phyloP scores from a whole-genome alignment of 768 basidiomycete species.

The Xerocomellus amylosporus region DNA sequence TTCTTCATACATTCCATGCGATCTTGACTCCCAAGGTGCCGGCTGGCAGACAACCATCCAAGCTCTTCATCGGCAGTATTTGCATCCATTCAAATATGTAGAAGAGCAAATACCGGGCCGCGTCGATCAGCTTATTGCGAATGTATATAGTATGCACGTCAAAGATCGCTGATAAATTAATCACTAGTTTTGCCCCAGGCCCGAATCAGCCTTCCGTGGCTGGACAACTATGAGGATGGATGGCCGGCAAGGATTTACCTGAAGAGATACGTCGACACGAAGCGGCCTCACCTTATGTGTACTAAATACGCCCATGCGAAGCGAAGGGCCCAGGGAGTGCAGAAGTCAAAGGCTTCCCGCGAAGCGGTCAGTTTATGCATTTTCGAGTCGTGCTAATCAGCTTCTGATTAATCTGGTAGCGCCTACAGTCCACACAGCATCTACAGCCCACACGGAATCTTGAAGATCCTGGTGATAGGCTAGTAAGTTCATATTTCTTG shows the following conservation, averaged over 20 bases:
- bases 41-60: constrained; percentile 5
- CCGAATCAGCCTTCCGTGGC: constrained; percentile 12
- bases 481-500: constrained; percentile 7
- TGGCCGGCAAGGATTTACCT: constrained; percentile 23
- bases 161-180: not conserved
- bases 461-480: not conserved
- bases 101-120: constrained; percentile 11
- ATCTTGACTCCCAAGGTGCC: not conserved
- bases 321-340: too few species aligned
- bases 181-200: constrained; percentile 3
- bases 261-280: constrained; percentile 15
- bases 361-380: not conserved
- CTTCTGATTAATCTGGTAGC: not conserved
- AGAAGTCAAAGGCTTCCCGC: not conserved
- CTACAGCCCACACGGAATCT: not conserved
- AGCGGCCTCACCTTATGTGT: constrained; percentile 2
- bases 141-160: constrained; percentile 1
- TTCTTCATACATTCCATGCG: not conserved
- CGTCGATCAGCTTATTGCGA: constrained; percentile 8
- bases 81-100: constrained; percentile 17
- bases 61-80: not conserved
- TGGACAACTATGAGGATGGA: constrained; percentile 14
- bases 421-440: not conserved
- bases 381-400: not conserved
- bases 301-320: not conserved